Evolutionary conservation across 2,329 filamentous ascomycete species (phyloP).

Genomic region (Neonectria neomacrospora): DNA sequence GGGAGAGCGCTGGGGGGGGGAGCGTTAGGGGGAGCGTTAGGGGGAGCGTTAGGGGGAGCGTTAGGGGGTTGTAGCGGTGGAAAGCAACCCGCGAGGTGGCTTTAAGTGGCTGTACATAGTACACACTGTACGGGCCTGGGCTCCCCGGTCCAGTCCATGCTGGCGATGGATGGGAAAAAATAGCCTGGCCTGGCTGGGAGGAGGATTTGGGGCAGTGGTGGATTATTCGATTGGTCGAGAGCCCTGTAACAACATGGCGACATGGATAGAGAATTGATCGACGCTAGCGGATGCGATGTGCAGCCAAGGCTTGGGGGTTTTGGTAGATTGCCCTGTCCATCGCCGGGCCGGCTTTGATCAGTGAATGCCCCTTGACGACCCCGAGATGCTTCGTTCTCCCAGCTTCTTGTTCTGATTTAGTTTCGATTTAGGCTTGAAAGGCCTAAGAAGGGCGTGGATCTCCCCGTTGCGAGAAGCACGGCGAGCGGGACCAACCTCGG

Average conservation of each 20-base stretch:
- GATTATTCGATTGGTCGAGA: neutral
- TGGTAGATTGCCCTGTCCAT: neutral
- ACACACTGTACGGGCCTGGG: too few relatives aligned
- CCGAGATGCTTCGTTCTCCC: neutral
- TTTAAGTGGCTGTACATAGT: too few relatives aligned
- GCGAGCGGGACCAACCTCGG: slow-evolving; percentile 17
- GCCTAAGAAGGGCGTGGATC: neutral
- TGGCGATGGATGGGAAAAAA: slow-evolving; percentile 2
- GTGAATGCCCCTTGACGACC: too few relatives aligned
- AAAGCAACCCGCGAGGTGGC: too few relatives aligned
- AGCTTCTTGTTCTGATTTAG: neutral
- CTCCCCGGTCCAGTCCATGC: neutral
- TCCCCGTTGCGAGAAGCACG: neutral
- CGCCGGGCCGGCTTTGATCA: neutral
- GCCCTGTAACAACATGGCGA: neutral
- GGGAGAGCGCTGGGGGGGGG: neutral
- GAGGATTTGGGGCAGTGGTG: slow-evolving; percentile 2
- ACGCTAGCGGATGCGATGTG: slow-evolving; percentile 7
- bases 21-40: neutral
- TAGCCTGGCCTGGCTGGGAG: neutral
- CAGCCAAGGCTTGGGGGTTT: slow-evolving; percentile 1
- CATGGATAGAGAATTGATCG: neutral
- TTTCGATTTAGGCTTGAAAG: too few relatives aligned
- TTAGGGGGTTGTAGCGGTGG: neutral
- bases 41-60: neutral